Percentiles rank a stretch among this genome's conserved stretches.
These are phyloP conservation scores for Pythium diclinum DNA, from an alignment of 352 stramenopile species.

Conservation along the genomic window DNA sequence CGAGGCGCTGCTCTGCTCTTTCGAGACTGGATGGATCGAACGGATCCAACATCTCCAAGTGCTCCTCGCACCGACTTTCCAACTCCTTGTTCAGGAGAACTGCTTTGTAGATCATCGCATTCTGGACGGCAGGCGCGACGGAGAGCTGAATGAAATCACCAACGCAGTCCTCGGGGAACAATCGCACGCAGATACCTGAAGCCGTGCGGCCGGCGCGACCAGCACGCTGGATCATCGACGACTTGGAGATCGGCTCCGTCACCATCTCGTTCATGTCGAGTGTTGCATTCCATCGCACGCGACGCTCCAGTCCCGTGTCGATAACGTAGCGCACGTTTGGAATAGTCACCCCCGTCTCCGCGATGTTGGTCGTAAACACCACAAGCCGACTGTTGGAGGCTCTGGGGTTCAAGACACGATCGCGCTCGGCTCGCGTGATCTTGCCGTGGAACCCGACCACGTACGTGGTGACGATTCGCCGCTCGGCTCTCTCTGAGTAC, in stretches of 20 bases:
- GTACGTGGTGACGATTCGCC: conserved; percentile 12
- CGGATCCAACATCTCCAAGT: conserved; percentile 23
- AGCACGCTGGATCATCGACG: conserved; percentile 26
- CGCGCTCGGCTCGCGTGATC: conserved; percentile 19
- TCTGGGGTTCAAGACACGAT: conserved; percentile 23
- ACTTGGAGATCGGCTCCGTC: conserved; percentile 21
- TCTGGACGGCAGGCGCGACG: conserved; percentile 13
- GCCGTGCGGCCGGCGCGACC: conserved; percentile 25
- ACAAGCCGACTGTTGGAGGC: conserved; percentile 14
- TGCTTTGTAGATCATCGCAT: conserved; percentile 32
- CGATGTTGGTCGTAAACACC: conserved; percentile 31
- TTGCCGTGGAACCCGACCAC: conserved; percentile 29
- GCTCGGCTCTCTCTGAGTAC: too few relatives aligned
- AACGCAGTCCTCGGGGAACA: conserved; percentile 16
- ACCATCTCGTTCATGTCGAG: conserved; percentile 32
- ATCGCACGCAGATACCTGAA: conserved; percentile 27
- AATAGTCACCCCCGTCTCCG: conserved; percentile 32
- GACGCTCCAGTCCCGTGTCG: conserved; percentile 31
- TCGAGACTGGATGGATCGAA: conserved; percentile 10
- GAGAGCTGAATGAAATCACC: conserved; percentile 6
- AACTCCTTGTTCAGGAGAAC: conserved; percentile 27
- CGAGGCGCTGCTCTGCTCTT: conserved; percentile 9
- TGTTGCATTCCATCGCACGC: conserved; percentile 27
- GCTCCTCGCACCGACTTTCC: not conserved
- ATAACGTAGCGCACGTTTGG: conserved; percentile 34